Conservation (phyloP, 2,329 filamentous ascomycete genomes). For the Aspergillus bombycis region DNA sequence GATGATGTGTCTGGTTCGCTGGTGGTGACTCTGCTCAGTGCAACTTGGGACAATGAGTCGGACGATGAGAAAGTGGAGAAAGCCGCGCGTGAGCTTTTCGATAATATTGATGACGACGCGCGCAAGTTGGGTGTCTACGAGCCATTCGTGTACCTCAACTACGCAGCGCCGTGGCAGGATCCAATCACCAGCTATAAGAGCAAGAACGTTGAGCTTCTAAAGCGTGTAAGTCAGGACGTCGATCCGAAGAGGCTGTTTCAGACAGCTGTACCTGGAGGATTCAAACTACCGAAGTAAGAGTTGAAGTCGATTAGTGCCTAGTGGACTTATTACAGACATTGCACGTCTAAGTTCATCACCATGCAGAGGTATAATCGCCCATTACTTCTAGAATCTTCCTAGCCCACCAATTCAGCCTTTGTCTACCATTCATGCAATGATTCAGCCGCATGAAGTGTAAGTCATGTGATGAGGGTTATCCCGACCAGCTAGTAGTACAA, state of each 20-base stretch:
- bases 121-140: background rate
- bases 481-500: too few species aligned
- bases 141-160: constrained; percentile 6
- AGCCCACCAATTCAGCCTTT: constrained; percentile 6
- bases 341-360: too few species aligned
- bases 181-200: constrained; percentile 2
- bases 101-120: background rate
- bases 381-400: background rate
- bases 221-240: background rate
- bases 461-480: too few species aligned
- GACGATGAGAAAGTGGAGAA: background rate
- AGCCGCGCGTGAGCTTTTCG: background rate
- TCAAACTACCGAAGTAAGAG: background rate
- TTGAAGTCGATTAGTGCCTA: background rate
- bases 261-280: background rate
- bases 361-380: too few species aligned
- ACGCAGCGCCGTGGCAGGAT: constrained; percentile 7
- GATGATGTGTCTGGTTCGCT: background rate
- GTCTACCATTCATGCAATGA: constrained; percentile 2
- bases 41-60: background rate
- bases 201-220: background rate
- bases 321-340: too few species aligned
- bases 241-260: background rate
- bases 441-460: too few species aligned
- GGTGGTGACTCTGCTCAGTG: background rate